Percentiles rank a stretch among this genome's conserved stretches.
phyloP scores from a whole-genome alignment of 257 asterid species.

The Nicotiana sylvestris region DNA sequence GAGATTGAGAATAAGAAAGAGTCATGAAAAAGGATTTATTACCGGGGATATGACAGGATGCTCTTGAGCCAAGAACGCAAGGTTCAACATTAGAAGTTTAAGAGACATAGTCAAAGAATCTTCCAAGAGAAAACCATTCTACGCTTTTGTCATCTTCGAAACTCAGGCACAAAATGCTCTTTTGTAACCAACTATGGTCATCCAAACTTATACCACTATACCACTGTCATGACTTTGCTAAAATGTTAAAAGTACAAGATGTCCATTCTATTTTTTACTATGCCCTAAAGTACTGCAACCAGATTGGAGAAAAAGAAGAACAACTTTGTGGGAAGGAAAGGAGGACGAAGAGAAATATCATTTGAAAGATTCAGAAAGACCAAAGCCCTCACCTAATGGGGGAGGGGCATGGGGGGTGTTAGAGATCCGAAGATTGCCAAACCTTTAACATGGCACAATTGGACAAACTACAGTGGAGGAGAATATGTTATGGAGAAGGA shows the following conservation, averaged over 20 bases:
- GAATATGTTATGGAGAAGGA: constrained; percentile 3
- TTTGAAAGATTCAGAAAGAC: neutral
- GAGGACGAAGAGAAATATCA: neutral
- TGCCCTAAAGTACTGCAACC: neutral
- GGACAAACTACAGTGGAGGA: neutral
- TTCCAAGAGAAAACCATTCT: neutral
- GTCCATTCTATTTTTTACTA: neutral
- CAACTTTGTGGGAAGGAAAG: neutral
- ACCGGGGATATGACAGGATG: neutral
- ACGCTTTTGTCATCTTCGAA: neutral
- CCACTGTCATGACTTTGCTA: neutral
- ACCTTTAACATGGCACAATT: neutral
- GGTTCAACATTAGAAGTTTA: neutral
- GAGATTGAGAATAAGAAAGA: neutral
- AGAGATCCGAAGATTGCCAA: neutral
- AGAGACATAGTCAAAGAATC: neutral
- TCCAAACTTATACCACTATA: neutral
- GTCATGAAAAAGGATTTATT: neutral
- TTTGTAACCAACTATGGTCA: neutral
- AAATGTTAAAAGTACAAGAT: neutral
- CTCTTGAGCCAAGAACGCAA: neutral
- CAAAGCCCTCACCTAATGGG: neutral
- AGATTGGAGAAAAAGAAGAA: neutral
- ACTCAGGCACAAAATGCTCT: neutral
- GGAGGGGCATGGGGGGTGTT: neutral